Evolutionary conservation across 139 green algal species (phyloP), one percentile per base, ranked within the genome.

Genomic region (Haematococcus sp.): DNA sequence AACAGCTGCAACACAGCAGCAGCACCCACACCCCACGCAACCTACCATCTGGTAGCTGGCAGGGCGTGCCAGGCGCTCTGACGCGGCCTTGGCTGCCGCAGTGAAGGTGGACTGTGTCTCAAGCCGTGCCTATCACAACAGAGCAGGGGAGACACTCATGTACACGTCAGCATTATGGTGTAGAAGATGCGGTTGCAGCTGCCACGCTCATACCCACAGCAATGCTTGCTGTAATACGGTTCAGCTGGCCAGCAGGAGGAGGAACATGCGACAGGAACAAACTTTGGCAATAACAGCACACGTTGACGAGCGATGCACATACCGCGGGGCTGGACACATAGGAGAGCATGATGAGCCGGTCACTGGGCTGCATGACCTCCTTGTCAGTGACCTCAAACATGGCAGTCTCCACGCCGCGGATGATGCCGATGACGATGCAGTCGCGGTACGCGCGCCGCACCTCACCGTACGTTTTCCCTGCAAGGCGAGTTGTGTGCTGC

Each of bases 381-480:
- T 22, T 59, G 23, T 71, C 65, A 2, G 13, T 19, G 2, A 25
- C 15, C 7, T 59, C 65, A 35, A 71, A 71, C 16, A n/a, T 28
- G 4, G 20, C 40, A 11, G 40, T 49, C 2, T 71, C 65, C 4
- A 16, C 16, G 23, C 65, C 65, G n/a, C 65, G 23, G 25, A 70
- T 52, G 27, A 63, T 63, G 7, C 71, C 71, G 1, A 76, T 64
- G n/a, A 76, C 71, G 4, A 76, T 35, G 49, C 59, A 70, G 59
- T 76, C 71, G 17, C 27, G 58, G 35, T 63, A 76, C 55, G 20
- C 44, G 71, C 71, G 71, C 23, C 71, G 71, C 4, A 76, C 59
- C 5, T 76, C 46, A 11, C 19, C 25, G 23, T 56, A 73, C 67
- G 46, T n/a, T 4, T 25, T 63, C 25, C 40, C 67, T 64, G 49